Percentiles rank a stretch among this genome's conserved stretches.
Evolutionary conservation across 73 alveolate species (phyloP).

Genomic region (Breviolum minutum): DNA sequence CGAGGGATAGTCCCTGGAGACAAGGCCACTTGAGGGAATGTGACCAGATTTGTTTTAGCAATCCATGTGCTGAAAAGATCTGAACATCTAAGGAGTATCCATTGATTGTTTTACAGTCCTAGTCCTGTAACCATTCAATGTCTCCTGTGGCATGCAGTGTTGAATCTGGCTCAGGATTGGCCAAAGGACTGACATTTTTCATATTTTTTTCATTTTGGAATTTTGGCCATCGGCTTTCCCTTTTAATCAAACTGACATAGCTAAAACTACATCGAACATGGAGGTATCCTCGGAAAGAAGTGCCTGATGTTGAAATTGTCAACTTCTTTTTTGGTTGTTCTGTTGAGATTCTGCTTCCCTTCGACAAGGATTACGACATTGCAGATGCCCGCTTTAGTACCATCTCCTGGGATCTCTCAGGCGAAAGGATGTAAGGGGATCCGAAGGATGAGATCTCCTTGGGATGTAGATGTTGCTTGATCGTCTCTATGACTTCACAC

Average conservation of each 20-base stretch:
- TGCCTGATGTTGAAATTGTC: background rate
- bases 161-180: conserved; percentile 27
- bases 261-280: background rate
- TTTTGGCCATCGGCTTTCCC: background rate
- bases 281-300: background rate
- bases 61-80: no score
- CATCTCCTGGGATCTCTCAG: conserved; percentile 86
- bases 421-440: background rate
- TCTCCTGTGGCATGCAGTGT: background rate
- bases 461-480: background rate
- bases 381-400: conserved; percentile 87
- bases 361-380: conserved; percentile 52
- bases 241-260: background rate
- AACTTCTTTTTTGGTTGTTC: background rate
- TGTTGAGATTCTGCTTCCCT: background rate
- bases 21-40: conserved; percentile 5
- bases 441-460: background rate
- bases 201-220: background rate
- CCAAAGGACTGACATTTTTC: conserved; percentile 9
- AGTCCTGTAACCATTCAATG: no score
- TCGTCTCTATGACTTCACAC: background rate
- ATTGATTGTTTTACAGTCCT: no score
- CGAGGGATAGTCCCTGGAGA: conserved; percentile 60
- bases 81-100: no score
- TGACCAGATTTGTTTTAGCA: no score